Conservation (phyloP, 352 stramenopile genomes). For the Phytophthora pinifolia region DNA sequence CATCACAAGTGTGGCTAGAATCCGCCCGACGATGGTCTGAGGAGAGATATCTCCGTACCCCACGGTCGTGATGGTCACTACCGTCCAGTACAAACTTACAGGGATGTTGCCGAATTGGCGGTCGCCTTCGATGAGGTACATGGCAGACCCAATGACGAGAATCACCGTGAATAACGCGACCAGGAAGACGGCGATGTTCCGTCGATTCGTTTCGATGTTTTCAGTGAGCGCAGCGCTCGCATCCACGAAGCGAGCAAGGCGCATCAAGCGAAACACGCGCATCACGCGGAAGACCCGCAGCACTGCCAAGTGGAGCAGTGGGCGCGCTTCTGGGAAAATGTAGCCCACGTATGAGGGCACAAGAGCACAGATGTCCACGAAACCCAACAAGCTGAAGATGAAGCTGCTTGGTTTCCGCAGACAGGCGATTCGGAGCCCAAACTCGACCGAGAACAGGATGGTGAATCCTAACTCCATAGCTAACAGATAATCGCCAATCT, state of each 20-base stretch:
- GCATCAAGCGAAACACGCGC: constrained; percentile 75
- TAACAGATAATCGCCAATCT: constrained; percentile 65
- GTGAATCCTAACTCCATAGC: constrained; percentile 79
- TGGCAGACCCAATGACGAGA: constrained; percentile 77
- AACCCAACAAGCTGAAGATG: constrained; percentile 65
- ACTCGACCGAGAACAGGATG: constrained; percentile 81
- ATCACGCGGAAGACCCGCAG: constrained; percentile 80
- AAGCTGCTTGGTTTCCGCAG: constrained; percentile 63
- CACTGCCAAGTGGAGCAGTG: constrained; percentile 72
- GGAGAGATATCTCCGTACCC: constrained; percentile 82
- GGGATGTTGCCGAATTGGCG: constrained; percentile 81
- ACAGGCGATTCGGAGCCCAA: constrained; percentile 63
- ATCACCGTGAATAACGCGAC: constrained; percentile 75
- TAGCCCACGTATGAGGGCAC: constrained; percentile 80
- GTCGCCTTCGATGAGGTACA: constrained; percentile 84
- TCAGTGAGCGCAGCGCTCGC: constrained; percentile 67
- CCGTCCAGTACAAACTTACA: constrained; percentile 83
- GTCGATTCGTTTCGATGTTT: constrained; percentile 82
- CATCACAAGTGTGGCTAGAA: constrained; percentile 80
- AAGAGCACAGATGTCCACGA: constrained; percentile 77
- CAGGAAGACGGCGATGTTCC: constrained; percentile 76
- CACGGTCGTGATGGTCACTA: constrained; percentile 86
- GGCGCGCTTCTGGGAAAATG: constrained; percentile 58
- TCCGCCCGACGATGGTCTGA: constrained; percentile 70
- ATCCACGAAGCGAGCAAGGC: constrained; percentile 73